These are phyloP conservation scores for Neurospora africana DNA, from an alignment of 495 filamentous ascomycete species.

Conservation along the genomic window DNA sequence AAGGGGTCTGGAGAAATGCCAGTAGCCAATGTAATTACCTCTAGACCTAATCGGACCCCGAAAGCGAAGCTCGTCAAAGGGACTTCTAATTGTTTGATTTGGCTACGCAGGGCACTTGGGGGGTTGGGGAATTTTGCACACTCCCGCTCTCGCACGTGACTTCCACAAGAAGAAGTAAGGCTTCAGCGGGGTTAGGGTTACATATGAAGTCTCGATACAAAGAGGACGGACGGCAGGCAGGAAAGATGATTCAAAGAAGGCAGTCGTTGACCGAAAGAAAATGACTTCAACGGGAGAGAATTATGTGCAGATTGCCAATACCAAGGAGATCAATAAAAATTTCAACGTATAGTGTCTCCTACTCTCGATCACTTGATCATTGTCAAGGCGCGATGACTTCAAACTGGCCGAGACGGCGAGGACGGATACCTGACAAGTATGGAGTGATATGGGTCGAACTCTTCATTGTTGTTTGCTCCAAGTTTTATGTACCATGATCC, in stretches of 20 bases:
- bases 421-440: too few species aligned
- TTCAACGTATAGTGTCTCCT: too few species aligned
- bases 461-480: too few species aligned
- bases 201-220: not conserved
- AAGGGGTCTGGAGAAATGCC: not conserved
- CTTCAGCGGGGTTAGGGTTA: not conserved
- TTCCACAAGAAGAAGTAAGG: not conserved
- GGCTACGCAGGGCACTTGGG: not conserved
- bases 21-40: not conserved
- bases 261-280: too few species aligned
- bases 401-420: too few species aligned
- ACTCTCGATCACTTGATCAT: too few species aligned
- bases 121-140: not conserved
- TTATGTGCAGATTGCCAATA: too few species aligned
- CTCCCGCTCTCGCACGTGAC: not conserved
- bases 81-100: not conserved
- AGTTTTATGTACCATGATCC: not conserved
- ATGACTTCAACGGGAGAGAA: too few species aligned
- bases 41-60: not conserved
- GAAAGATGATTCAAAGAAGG: not conserved
- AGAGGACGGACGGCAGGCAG: not conserved
- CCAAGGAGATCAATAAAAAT: too few species aligned
- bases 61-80: not conserved
- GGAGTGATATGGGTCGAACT: too few species aligned
- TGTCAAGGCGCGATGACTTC: too few species aligned